Evolutionary conservation across 192 early-diverging fungal genomes (phyloP), one percentile per base, ranked within the genome.

Genomic region (Entrophospora sp.): DNA sequence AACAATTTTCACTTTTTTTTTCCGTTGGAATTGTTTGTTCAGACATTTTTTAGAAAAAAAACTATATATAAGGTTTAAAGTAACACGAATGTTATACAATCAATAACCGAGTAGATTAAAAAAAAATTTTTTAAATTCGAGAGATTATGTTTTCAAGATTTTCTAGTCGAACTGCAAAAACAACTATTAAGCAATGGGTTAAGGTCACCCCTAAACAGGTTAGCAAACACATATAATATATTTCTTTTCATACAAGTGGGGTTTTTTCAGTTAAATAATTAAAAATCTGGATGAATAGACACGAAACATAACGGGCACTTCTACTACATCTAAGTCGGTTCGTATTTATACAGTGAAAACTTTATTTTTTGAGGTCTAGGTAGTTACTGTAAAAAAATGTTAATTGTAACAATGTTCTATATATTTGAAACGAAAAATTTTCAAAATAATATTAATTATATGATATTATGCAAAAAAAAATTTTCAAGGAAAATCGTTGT

Each of bases 61-160:
- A 4, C 8, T 45, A 22, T 16, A 8, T 4, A 20, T 4, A 24
- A 10, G 8, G 24, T n/a, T 52, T 52, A 13, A 52, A 32, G 25
- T 25, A 22, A 52, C 4, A 13, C 16, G 2, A 9, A 22, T 52
- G 14, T 24, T 6, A 52, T n/a, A 14, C 14, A 10, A 12, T 4
- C 24, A 28, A 13, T 22, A 1, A 28, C 2, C 30, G 9, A 2
- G 16, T 30, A 14, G 9, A 28, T 31, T 12, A 27, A 24, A 7
- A 27, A 24, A 24, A 14, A 14, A 27, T 28, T 31, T 31, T 24
- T 28, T 30, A 52, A 52, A 14, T 28, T 31, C n/a, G 7, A 14
- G 24, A 53, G 55, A 27, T 44, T 53, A 76, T 78, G 76, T 78
- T 78, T 59, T 48, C 73, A 38, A 51, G 76, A 38, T 28, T 78